Evolutionary conservation across 2,329 filamentous ascomycete genomes (phyloP), one percentile per base, ranked within the genome.

Genomic region (Hypocreales sp.): DNA sequence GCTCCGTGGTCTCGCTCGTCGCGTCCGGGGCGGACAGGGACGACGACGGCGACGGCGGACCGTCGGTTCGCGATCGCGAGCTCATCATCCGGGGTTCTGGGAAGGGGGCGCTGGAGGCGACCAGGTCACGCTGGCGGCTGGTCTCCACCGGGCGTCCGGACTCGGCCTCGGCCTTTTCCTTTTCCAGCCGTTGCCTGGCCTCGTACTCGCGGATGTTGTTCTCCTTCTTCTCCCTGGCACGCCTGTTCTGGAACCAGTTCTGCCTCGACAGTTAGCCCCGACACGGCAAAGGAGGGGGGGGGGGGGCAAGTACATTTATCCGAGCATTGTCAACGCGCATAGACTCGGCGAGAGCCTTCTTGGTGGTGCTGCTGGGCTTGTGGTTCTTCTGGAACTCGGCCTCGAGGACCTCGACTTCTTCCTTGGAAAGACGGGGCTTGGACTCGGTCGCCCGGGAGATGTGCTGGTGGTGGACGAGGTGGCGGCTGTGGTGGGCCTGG

Each of bases 171-270:
- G 34, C 35, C 18, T 41, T 41, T 12, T 51, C 45, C 34, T 53
- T 54, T 30, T 56, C 51, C 13, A 45, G 31, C 31, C 43, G 44
- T 28, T 55, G 53, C 28, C 42, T 49, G 20, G 51, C 53, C 20
- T 54, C 51, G 29, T 56, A 56, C 32, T 55, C 51, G 19, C 49
- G 46, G 23, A 56, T 55, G 26, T 71, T 72, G 41, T 60, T 65
- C 45, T 73, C 67, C 43, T 74, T 71, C 61, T 73, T 73, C 35
- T 68, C 67, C 48, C 72, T 67, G 28, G 72, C 71, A 27, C 72
- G 61, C 32, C 72, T 58, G 43, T 77, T 77, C 39, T 77, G 72
- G 41, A 77, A 77, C 72, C 72, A 77, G 43, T 77, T 77, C 71
- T 76, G 28, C 8, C 9, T 23, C 8, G n/a, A n/a, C 11, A 19